Evolutionary conservation across 1,284 basidiomycete genomes (phyloP).

Genomic region (Moniliella sp.): DNA sequence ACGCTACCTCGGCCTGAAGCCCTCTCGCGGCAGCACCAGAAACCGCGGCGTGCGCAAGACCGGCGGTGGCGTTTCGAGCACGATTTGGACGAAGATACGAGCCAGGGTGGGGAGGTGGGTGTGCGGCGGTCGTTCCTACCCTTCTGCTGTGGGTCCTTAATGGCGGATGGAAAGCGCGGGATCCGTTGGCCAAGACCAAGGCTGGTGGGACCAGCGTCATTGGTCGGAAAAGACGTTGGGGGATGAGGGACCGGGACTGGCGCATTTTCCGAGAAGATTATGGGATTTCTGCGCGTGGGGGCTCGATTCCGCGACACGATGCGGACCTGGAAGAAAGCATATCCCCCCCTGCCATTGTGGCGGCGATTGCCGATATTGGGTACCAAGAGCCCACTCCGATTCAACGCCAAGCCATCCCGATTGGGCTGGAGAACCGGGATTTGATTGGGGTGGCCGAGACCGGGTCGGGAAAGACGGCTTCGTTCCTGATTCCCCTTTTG

Average conservation of each 20-base stretch:
- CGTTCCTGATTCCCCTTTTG: constrained; percentile 93
- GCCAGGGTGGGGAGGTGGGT: no score
- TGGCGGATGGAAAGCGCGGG: constrained; percentile 8
- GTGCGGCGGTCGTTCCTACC: no score
- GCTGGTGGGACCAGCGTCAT: constrained; percentile 57
- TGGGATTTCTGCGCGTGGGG: constrained; percentile 69
- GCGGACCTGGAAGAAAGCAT: constrained; percentile 71
- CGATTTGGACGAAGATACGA: constrained; percentile 38
- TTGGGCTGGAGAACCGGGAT: constrained; percentile 81
- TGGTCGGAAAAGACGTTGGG: constrained; percentile 87
- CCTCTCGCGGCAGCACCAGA: neutral
- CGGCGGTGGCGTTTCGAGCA: constrained; percentile 97
- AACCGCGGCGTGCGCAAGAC: constrained; percentile 30
- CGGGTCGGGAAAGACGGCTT: constrained; percentile 94
- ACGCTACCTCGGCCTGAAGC: neutral
- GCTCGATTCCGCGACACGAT: constrained; percentile 71
- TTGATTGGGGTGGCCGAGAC: constrained; percentile 96
- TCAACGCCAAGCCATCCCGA: constrained; percentile 90
- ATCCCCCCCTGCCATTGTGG: constrained; percentile 58
- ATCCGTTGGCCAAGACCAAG: no score
- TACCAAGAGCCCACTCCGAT: constrained; percentile 93
- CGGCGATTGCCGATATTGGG: constrained; percentile 67
- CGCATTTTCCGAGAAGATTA: constrained; percentile 97
- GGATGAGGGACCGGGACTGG: constrained; percentile 98
- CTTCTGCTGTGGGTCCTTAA: constrained; percentile 3